Conservation (phyloP, 225 moss, liverwort and hornwort species). For the Marchantia paleacea region DNA sequence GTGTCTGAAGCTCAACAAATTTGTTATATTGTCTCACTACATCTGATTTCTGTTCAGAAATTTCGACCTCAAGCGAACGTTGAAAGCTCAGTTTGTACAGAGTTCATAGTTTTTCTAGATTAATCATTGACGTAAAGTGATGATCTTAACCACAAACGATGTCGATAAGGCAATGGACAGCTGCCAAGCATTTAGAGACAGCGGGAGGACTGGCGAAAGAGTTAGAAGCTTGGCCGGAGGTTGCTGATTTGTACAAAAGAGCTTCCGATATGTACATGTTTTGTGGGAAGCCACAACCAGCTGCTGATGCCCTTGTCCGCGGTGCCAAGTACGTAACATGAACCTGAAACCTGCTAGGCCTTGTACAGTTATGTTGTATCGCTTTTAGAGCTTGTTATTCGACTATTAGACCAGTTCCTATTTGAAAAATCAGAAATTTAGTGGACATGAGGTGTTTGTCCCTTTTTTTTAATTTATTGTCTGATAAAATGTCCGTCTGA, state of each 20-base stretch:
- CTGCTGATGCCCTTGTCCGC: conserved; percentile 83
- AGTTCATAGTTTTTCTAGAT: background rate
- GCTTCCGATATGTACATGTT: conserved; percentile 73
- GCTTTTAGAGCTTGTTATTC: too few species aligned
- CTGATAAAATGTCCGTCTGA: too few species aligned
- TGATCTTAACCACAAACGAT: conserved; percentile 48
- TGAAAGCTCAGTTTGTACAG: background rate
- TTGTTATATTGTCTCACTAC: background rate
- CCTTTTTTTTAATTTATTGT: too few species aligned
- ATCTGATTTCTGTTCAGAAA: background rate
- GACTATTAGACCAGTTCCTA: too few species aligned
- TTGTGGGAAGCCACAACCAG: conserved; percentile 89
- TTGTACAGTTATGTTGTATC: too few species aligned
- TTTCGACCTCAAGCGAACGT: background rate
- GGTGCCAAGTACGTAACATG: conserved; percentile 64
- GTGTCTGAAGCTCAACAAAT: background rate
- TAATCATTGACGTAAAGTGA: background rate
- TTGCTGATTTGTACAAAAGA: conserved; percentile 61
- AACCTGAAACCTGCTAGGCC: background rate
- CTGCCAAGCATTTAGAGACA: conserved; percentile 90
- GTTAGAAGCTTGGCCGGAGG: conserved; percentile 60
- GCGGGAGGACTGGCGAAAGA: conserved; percentile 87
- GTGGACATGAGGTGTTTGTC: too few species aligned
- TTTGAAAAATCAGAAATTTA: too few species aligned
- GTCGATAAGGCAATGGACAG: conserved; percentile 70